phyloP scores from a whole-genome alignment of 768 basidiomycete genomes.

The Pulveroboletus sp. region DNA sequence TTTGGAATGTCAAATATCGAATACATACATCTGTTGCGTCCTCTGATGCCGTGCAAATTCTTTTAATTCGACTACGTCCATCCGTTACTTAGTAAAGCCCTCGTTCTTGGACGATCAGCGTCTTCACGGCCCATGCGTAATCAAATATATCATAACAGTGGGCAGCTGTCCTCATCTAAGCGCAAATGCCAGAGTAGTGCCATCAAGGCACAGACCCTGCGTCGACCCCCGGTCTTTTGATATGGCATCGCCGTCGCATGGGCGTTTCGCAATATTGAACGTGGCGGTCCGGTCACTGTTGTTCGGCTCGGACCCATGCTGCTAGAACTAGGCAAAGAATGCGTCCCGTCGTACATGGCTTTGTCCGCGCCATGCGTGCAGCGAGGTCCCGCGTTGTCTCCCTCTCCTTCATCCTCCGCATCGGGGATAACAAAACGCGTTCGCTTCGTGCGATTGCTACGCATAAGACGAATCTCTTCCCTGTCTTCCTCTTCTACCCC shows the following conservation, averaged over 20 bases:
- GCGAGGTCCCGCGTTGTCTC: not conserved
- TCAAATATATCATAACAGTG: no score
- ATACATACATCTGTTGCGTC: no score
- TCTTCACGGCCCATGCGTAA: no score
- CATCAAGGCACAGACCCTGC: not conserved
- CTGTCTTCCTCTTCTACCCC: not conserved
- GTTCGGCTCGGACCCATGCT: not conserved
- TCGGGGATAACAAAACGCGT: constrained; percentile 12
- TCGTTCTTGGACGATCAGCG: no score
- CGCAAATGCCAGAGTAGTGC: no score
- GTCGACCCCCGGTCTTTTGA: not conserved
- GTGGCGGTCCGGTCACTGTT: not conserved
- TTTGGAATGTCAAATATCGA: no score
- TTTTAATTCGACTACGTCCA: no score
- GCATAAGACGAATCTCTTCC: not conserved
- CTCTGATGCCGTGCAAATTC: no score
- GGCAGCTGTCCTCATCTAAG: no score
- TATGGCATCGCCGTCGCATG: not conserved
- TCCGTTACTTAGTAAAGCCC: no score
- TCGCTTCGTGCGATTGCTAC: constrained; percentile 1
- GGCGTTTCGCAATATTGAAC: not conserved
- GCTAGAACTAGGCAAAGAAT: not conserved
- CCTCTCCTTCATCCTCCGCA: not conserved
- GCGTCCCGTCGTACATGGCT: no score
- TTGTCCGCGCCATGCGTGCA: not conserved